Evolutionary conservation across 1,139 yeast species (phyloP).

Genomic region (Candida sp.): DNA sequence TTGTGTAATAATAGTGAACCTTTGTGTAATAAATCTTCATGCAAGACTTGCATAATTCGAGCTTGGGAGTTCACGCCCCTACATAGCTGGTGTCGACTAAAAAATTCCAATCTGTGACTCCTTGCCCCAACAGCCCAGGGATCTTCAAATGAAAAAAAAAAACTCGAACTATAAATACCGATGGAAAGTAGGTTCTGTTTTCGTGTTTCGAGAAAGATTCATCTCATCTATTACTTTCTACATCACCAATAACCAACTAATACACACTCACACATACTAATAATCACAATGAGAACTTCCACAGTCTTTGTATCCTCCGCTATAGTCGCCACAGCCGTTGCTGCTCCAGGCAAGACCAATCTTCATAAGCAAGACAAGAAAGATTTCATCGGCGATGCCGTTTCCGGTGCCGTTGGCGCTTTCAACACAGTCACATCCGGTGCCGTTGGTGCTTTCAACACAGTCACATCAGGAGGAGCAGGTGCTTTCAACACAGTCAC

Average conservation of each 20-base stretch:
- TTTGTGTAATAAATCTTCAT: no score
- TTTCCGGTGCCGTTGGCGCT: slow-evolving; percentile 7
- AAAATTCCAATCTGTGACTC: not conserved
- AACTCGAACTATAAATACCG: not conserved
- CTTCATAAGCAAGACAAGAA: not conserved
- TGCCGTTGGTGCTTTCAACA: slow-evolving; percentile 4
- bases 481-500: slow-evolving; percentile 6
- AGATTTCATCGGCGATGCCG: slow-evolving; percentile 4
- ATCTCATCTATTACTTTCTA: not conserved
- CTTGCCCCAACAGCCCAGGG: no score
- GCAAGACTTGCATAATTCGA: no score
- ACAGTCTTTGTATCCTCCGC: slow-evolving; percentile 1
- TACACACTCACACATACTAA: not conserved
- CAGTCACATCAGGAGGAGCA: slow-evolving; percentile 3
- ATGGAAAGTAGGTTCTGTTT: slow-evolving; percentile 2
- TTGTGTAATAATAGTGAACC: no score
- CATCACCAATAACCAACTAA: not conserved
- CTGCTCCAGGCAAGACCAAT: not conserved
- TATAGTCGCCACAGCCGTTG: slow-evolving; percentile 2
- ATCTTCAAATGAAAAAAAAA: not conserved
- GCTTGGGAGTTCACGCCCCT: no score
- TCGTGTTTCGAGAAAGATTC: not conserved
- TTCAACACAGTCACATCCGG: slow-evolving; percentile 1
- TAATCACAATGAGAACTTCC: slow-evolving; percentile 5
- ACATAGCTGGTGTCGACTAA: no score